A percentile compares a stretch with the other conserved stretches of the same genome.
phyloP scores from a whole-genome alignment of 108 stramenopile species.

The Skeletonema potamos region DNA sequence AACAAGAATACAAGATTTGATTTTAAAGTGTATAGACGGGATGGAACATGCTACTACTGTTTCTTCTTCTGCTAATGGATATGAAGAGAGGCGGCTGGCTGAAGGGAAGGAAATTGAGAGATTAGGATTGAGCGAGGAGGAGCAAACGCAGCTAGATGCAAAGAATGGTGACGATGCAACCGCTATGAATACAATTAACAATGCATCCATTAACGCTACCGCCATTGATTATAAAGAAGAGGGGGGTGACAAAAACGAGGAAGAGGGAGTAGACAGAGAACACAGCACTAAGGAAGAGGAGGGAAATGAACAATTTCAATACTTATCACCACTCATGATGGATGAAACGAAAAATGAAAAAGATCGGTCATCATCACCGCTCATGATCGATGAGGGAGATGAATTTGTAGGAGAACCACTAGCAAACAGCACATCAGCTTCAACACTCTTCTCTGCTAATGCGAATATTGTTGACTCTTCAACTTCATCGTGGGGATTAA shows the following conservation, averaged over 20 bases:
- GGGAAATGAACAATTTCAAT: not conserved
- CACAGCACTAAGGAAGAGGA: not conserved
- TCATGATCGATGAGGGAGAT: not conserved
- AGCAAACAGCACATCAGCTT: not conserved
- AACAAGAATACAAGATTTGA: not conserved
- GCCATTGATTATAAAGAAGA: not conserved
- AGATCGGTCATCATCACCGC: not conserved
- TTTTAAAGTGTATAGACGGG: not conserved
- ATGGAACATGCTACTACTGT: not conserved
- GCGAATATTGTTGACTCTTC: no score
- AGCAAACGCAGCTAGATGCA: not conserved
- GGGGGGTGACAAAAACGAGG: not conserved
- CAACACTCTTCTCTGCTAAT: not conserved
- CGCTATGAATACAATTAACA: not conserved
- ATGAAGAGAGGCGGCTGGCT: not conserved
- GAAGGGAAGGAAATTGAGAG: not conserved
- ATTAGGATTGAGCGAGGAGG: not conserved
- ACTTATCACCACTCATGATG: conserved; percentile 3
- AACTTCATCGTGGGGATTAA: no score
- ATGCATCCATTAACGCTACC: not conserved
- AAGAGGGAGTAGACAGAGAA: not conserved
- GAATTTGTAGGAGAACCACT: not conserved
- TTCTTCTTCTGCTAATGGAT: not conserved
- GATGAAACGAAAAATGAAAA: not conserved
- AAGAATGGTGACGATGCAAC: not conserved